Evolutionary conservation across 176 grass and related monocot genomes (phyloP).

Genomic region (Hordeum marinum): DNA sequence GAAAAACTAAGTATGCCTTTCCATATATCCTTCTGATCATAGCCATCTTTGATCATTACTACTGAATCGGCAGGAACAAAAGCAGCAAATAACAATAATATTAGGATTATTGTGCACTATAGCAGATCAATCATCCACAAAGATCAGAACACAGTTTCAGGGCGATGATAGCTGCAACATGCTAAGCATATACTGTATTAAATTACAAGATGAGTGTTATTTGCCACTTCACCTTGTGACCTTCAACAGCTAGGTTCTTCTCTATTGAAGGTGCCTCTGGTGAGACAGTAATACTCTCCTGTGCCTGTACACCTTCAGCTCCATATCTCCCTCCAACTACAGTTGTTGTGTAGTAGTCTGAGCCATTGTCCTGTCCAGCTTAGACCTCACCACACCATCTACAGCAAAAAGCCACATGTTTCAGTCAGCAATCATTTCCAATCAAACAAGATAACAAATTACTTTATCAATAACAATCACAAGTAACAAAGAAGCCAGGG

Average conservation of each 20-base stretch:
- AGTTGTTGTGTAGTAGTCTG: conserved; percentile 69
- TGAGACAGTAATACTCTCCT: conserved; percentile 34
- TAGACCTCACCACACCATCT: conserved; percentile 90
- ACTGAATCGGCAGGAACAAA: neutral
- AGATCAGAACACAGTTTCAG: neutral
- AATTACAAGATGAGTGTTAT: too few species aligned
- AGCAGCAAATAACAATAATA: neutral
- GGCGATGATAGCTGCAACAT: neutral
- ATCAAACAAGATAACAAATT: neutral
- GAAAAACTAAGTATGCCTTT: too few species aligned
- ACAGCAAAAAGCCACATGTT: neutral
- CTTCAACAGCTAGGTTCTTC: conserved; percentile 18
- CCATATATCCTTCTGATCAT: too few species aligned
- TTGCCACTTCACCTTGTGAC: conserved; percentile 26
- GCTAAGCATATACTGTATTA: neutral
- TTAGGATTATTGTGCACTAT: neutral
- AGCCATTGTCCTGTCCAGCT: conserved; percentile 82
- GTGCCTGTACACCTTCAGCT: too few species aligned
- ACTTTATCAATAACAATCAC: conserved; percentile 34
- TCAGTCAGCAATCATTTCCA: neutral
- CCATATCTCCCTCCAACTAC: conserved; percentile 42
- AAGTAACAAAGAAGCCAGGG: conserved; percentile 47
- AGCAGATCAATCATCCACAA: neutral
- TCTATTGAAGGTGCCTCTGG: conserved; percentile 27
- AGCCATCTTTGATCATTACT: too few species aligned